Evolutionary conservation across 345 rosid species (phyloP), one percentile per base, ranked within the genome.

Genomic region (Erucastrum elatum): DNA sequence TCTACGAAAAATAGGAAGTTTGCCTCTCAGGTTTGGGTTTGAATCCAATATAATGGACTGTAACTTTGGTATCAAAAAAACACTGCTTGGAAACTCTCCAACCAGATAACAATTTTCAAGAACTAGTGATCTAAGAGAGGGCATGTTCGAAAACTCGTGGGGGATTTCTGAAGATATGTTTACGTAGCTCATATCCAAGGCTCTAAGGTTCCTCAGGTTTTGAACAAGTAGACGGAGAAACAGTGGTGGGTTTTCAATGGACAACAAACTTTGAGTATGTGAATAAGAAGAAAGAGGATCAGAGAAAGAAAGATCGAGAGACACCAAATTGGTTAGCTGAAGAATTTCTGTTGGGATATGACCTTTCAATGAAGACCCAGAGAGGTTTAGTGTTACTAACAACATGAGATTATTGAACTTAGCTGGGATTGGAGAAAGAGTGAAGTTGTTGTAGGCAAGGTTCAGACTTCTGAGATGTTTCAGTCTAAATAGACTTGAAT

Each of bases 361-460:
- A 49, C 72, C 72, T 29, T 34, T n/a, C n/a, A 68, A n/a, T 4
- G 37, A 68, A 27, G 37, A 46, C 13, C 15, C 1, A 46, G 41
- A 68, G 21, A 68, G 72, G 15, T 68, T 68, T 7, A 65, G 72
- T 26, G 17, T 27, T 26, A 6, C 9, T 68, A 68, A 27, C 37
- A 17, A 8, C 37, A 12, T 27, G 60, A 68, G 72, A 27, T 27
- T 26, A 7, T 4, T 3, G 6, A 68, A 68, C 60, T 46, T 15
- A 11, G 7, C 51, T 35, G 69, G 69, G 51, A 65, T 9, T 1
- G 69, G 69, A 27, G 72, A 68, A 6, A 17, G 1, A 26, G 30
- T 11, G 76, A 82, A 81, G 33, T 74, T 6, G 70, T 83, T 79
- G 41, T 4, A 27, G 59, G 85, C 67, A 2, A 83, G 81, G 6